These are phyloP conservation scores for Limnanthes douglasii DNA, from an alignment of 345 rosid species.

Conservation along the genomic window DNA sequence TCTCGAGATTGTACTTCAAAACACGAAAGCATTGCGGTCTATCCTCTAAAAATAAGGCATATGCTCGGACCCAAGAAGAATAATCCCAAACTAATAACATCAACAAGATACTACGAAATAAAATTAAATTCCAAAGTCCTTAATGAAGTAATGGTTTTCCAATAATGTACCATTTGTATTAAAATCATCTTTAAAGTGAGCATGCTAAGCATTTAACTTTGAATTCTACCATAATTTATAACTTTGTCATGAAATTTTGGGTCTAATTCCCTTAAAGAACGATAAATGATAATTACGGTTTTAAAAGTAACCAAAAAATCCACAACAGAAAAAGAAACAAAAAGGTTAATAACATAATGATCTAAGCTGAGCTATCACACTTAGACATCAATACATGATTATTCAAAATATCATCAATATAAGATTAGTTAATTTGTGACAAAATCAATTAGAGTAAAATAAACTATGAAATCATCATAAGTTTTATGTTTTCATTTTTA, in stretches of 20 bases:
- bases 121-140: conserved; percentile 3
- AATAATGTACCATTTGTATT: conserved; percentile 64
- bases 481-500: too few species aligned
- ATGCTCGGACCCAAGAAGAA: conserved; percentile 88
- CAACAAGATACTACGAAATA: conserved; percentile 9
- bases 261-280: conserved; percentile 96
- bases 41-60: conserved; percentile 92
- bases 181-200: conserved; percentile 96
- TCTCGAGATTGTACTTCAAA: conserved; percentile 77
- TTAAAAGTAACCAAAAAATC: conserved; percentile 72
- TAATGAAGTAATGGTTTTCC: conserved; percentile 5
- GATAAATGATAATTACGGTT: conserved; percentile 82
- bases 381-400: too few species aligned
- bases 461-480: too few species aligned
- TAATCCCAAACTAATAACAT: conserved; percentile 81
- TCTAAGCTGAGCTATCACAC: too few species aligned
- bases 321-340: neutral
- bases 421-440: too few species aligned
- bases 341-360: neutral
- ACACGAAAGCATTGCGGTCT: conserved; percentile 84
- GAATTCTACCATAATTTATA: conserved; percentile 83
- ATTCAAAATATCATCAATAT: too few species aligned
- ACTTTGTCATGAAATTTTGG: conserved; percentile 92
- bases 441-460: too few species aligned
- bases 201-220: conserved; percentile 88